Base-by-base conservation (phyloP, 179 eudicot species). In the Beta corolliflora region DNA sequence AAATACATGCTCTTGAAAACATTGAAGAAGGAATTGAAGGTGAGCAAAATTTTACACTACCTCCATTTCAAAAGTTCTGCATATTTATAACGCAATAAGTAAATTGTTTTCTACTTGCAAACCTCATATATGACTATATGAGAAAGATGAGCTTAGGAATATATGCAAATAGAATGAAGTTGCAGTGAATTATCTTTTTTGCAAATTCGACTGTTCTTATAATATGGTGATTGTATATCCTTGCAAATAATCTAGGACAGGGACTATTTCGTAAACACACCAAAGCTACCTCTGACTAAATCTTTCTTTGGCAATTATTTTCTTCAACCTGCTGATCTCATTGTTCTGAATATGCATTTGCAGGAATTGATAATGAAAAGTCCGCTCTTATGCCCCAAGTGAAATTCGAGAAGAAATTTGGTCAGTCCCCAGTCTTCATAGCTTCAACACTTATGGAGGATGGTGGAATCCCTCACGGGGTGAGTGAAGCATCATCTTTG, bases 11-110 rank as follows among this genome's bases (percentile, higher is more conserved):
- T 75, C 91, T 91, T 79, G 95, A 91, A 83, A 91, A 91, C 85
- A 90, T 91, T 8, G 93, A 91, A 84, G 95, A 91, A 78, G 95
- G 95, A 84, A 86, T 90, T 61, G 95, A 92, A 92, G 95, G 95
- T 92, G 82, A 84, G 79, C n/a, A 68, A 31, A 29, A 23, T 21
- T 18, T 52, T 0, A 72, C 59, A 5, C n/a, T 11, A 72, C 73
- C 19, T 15, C 6, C 12, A 14, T 29, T 3, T 25, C 25, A 9
- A 4, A 64, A 23, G 44, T 64, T 29, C 7, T 11, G 4, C 36
- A 25, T 64, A 29, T 64, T 23, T 36, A 25, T 10, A 64, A 29
- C 12, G 21, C 50, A 45, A 46, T 41, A 36, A 67, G n/a, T 67
- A 67, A 14, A 29, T 12, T 36, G 1, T 18, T 16, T 60, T 60